Base-by-base conservation (phyloP, 2,329 filamentous ascomycete species). In the Diaporthe eres region DNA sequence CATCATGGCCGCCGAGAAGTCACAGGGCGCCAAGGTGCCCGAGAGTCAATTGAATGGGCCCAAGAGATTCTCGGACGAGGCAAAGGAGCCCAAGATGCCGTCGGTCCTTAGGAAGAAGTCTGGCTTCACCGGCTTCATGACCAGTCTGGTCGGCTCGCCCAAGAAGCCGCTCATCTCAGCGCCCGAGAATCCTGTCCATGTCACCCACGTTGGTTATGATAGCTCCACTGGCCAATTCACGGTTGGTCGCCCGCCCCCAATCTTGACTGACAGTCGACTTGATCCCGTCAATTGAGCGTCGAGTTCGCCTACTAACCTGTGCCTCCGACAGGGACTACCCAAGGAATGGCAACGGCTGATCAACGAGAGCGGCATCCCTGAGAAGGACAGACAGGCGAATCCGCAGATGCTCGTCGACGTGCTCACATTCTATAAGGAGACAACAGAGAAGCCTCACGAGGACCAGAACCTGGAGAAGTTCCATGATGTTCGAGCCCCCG, bases 291-390 rank as follows among this genome's bases (percentile, higher is more conserved):
- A 77, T 65, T 72, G 79, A 55, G 77, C 75, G 37, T 31, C 22
- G 44, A 65, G 28, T 44, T 70, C n/a, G 12, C 22, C 77, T 77
- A 71, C 75, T 80, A 76, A 82, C 78, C 58, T 31, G 22, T 60
- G 70, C 49, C 44, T 42, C 34, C 44, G 19, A 77, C 82, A 97
- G 95, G 97, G 97, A 78, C 90, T 99, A 39, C 97, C 97, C 25
- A 97, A 97, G 85, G 97, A 98, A 90, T 99, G 97, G 97, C 96
- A 98, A 86, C 93, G 95, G 77, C 91, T 98, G 83, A 92, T 99
- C 82, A 95, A 96, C 86, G 96, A 98, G 85, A 98, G 95, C 84
- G 97, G 97, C 78, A 98, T 99, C 81, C 94, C 96, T 39, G 95
- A 98, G 86, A 96, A 97, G 86, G 97, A 98, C 84, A 94, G 97